These are phyloP conservation scores for Fraxinus paxiana DNA, from an alignment of 305 asterid species.

Conservation along the genomic window DNA sequence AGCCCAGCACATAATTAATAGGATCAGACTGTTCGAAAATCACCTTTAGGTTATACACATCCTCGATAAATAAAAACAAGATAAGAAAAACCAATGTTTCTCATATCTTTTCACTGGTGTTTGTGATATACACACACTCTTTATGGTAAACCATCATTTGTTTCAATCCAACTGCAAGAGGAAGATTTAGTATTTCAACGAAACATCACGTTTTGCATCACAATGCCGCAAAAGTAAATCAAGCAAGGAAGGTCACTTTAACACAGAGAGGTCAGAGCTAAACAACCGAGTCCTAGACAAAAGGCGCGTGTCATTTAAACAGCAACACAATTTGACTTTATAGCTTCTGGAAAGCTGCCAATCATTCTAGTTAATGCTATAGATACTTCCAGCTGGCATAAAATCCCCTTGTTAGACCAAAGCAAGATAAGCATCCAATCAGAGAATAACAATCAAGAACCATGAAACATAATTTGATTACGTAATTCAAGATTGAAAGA, in stretches of 20 bases:
- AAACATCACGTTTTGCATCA: neutral
- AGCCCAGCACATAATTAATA: neutral
- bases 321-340: neutral
- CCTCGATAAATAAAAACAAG: neutral
- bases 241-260: constrained; percentile 1
- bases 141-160: neutral
- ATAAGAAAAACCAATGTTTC: neutral
- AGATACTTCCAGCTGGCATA: constrained; percentile 9
- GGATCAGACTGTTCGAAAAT: neutral
- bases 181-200: neutral
- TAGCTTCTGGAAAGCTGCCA: constrained; percentile 8
- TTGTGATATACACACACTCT: neutral
- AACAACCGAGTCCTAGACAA: constrained; percentile 14
- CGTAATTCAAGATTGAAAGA: neutral
- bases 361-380: constrained; percentile 19
- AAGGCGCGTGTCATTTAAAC: neutral
- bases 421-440: constrained; percentile 12
- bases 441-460: neutral
- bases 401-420: constrained; percentile 4
- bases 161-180: neutral
- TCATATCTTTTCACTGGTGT: neutral
- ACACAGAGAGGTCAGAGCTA: neutral
- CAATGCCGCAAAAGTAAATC: constrained; percentile 6
- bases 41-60: neutral
- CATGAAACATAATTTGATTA: constrained; percentile 3